Evolutionary conservation across 2,329 filamentous ascomycete species (phyloP).

Genomic region (Tolypocladium inflatum): DNA sequence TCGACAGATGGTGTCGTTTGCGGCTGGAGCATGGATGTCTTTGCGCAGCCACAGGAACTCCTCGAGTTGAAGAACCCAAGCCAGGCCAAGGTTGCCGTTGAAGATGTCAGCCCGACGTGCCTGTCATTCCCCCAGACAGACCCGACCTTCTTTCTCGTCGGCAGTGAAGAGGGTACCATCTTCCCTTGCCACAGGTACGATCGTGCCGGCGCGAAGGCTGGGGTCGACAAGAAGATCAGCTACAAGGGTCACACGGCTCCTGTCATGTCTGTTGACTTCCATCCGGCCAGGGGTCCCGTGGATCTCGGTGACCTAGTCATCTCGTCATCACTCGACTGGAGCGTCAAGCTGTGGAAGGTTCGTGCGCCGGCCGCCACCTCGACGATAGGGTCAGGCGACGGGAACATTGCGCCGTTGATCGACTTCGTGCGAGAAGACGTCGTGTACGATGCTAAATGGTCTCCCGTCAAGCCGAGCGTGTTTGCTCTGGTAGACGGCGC

Average conservation of each 20-base stretch:
- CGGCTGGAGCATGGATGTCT: slow-evolving; percentile 96
- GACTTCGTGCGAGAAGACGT: slow-evolving; percentile 92
- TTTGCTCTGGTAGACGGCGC: slow-evolving; percentile 93
- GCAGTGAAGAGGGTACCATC: slow-evolving; percentile 92
- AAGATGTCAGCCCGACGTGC: slow-evolving; percentile 89
- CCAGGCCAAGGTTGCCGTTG: slow-evolving; percentile 66
- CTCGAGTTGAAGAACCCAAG: slow-evolving; percentile 79
- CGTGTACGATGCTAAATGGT: slow-evolving; percentile 95
- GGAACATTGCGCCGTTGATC: slow-evolving; percentile 61
- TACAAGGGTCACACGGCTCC: slow-evolving; percentile 89
- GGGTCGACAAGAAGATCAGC: slow-evolving; percentile 78
- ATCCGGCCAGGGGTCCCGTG: slow-evolving; percentile 82
- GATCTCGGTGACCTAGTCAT: slow-evolving; percentile 92
- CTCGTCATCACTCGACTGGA: slow-evolving; percentile 92
- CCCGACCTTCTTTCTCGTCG: slow-evolving; percentile 94
- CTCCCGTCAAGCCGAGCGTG: slow-evolving; percentile 83
- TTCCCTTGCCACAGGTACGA: slow-evolving; percentile 97
- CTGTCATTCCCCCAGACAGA: slow-evolving; percentile 92
- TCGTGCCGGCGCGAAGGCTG: slow-evolving; percentile 91
- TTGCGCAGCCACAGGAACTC: slow-evolving; percentile 90
- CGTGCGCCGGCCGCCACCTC: slow-evolving; percentile 68
- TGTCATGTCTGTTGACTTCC: slow-evolving; percentile 93
- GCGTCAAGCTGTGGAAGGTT: slow-evolving; percentile 92
- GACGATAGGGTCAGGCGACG: slow-evolving; percentile 43
- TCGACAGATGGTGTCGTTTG: slow-evolving; percentile 96